Evolutionary conservation across 257 asterid species (phyloP), one percentile per base, ranked within the genome.

Genomic region (Nicotiana obtusifolia): DNA sequence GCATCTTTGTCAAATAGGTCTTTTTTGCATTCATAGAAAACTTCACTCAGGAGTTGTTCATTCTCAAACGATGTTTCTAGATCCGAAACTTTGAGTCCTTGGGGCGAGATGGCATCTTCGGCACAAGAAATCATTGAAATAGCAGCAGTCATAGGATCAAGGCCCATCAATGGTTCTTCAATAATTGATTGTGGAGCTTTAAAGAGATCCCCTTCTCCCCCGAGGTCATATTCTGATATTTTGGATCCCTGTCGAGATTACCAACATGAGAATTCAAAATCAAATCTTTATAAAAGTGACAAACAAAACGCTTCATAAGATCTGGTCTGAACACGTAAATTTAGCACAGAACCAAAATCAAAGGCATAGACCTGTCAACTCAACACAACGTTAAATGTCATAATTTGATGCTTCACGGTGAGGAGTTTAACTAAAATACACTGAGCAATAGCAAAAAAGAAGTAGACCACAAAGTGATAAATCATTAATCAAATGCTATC

Each of bases 121-220:
- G 92, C 93, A 81, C 93, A 92, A 54, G 98, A 93, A 24, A 92
- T 91, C 99, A 95, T 95, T 9, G 99, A 91, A 53, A 95, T 87
- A 80, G 93, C 95, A 80, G 88, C 93, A 22, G 90, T 77, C 96
- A 91, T 87, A 35, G 97, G 98, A 90, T 95, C 97, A 77, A 92
- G 81, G 84, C 93, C 86, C 84, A 91, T 75, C 56, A 87, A 41
- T 10, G 95, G 93, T 81, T 90, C 97, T 83, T 90, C 93, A 22
- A 92, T 81, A 52, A 93, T 85, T 15, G 95, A 91, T 56, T 89
- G 92, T 1, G 97, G 97, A 26, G 98, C 98, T 78, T 89, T 90
- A 87, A 95, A 95, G 57, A 95, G 97, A 85, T 95, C 99, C 26
- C 92, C 97, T 81, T 91, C 98, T 53, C 84, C 97, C 85, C 98